Base-by-base conservation (phyloP, 306 rosid genomes). In the Quercus parvula region DNA sequence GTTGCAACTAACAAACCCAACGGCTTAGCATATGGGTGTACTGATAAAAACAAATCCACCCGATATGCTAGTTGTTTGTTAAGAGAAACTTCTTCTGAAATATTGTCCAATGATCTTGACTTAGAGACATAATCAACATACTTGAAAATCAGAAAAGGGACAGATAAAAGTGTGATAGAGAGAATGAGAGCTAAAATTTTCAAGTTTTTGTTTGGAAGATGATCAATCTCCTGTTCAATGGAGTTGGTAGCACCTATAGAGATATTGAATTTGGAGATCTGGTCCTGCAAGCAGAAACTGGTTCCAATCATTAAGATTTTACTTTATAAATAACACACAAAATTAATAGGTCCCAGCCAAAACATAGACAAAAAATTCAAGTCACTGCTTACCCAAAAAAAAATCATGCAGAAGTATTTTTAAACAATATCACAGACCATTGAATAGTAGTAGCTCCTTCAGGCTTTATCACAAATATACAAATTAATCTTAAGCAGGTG, bases 1-100 rank as follows among this genome's bases (percentile, higher is more conserved):
- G 97, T 94, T 73, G 94, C 95, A 81, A 94, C 83, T 78, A 94
- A 86, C 86, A 94, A 82, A 11, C 90, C 92, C 82, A 91, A 83
- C 54, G 98, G 92, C 94, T 94, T 94, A 63, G 97, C 90, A 83
- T 94, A 94, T 0, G 98, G 98, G 75, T 90, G 90, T 77, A 90
- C 93, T 1, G 98, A 94, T 76, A 94, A 87, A 89, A 91, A 89
- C 57, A 87, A 85, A 80, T 94, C 98, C 52, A 91, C 90, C 44
- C 64, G 83, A 83, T 94, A 91, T 11, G 89, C 97, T 56, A 94
- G 85, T 84, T 84, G 92, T 81, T 94, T 94, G 81, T 85, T 89
- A 61, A 90, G 87, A 75, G 92, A 91, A 78, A 90, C 88, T 77
- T 79, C 88, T 85, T 89, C 97, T 24, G 94, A 74, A 69, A 79